phyloP scores from a whole-genome alignment of 805 yeast genomes.

The Metschnikowia chrysomelidarum region DNA sequence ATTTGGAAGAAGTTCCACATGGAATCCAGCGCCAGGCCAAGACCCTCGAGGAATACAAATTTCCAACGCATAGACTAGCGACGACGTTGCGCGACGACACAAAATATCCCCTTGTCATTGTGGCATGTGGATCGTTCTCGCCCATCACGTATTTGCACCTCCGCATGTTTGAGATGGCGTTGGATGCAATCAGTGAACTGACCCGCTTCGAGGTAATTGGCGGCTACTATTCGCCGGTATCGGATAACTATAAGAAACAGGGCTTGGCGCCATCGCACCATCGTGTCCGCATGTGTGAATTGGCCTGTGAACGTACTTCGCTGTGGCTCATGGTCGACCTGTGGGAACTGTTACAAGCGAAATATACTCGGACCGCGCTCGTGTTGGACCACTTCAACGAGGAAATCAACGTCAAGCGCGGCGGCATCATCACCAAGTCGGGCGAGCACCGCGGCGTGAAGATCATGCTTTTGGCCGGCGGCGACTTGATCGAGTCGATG shows the following conservation, averaged over 20 bases:
- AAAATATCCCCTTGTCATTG: constrained; percentile 87
- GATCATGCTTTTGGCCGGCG: constrained; percentile 95
- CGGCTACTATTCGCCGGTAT: constrained; percentile 93
- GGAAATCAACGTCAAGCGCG: constrained; percentile 86
- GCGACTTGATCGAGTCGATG: constrained; percentile 96
- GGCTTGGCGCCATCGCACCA: constrained; percentile 89
- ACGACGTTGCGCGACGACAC: constrained; percentile 65
- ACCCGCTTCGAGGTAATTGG: constrained; percentile 95
- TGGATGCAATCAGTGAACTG: constrained; percentile 87
- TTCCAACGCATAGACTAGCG: constrained; percentile 86
- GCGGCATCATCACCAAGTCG: constrained; percentile 66
- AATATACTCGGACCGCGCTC: constrained; percentile 89
- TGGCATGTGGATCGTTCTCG: constrained; percentile 96
- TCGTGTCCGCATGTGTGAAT: constrained; percentile 96
- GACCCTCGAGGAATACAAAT: constrained; percentile 61
- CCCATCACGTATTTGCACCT: constrained; percentile 94
- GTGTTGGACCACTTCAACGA: constrained; percentile 96
- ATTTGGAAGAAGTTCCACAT: constrained; percentile 94
- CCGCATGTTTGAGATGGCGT: constrained; percentile 98
- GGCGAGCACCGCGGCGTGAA: constrained; percentile 78
- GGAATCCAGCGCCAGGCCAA: constrained; percentile 89
- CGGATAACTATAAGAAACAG: constrained; percentile 88
- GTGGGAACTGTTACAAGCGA: constrained; percentile 93
- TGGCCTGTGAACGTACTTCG: constrained; percentile 95
- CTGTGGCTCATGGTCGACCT: constrained; percentile 99